phyloP scores from a whole-genome alignment of 1,284 basidiomycete genomes.

The Nidula niveotomentosa region DNA sequence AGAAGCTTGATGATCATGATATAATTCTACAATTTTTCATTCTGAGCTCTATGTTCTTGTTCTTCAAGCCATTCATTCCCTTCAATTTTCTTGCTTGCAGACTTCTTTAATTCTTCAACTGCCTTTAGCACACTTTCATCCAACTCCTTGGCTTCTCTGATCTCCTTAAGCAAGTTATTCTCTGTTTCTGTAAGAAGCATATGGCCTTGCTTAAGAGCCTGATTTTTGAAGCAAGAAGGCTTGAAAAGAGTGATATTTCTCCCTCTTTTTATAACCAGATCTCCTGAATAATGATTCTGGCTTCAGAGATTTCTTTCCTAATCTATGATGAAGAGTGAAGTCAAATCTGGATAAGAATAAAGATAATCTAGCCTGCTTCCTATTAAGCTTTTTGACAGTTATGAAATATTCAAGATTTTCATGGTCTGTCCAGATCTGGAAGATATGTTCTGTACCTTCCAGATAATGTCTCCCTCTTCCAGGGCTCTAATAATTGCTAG shows the following conservation, averaged over 20 bases:
- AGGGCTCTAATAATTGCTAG: slow-evolving; percentile 35
- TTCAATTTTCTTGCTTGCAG: background rate
- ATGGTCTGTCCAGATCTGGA: slow-evolving; percentile 39
- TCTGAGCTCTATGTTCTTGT: slow-evolving; percentile 10
- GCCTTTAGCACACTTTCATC: slow-evolving; percentile 8
- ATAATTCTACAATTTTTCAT: slow-evolving; percentile 15
- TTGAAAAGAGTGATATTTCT: slow-evolving; percentile 21
- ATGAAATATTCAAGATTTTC: slow-evolving; percentile 41
- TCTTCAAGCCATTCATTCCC: slow-evolving; percentile 7
- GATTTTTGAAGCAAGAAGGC: background rate
- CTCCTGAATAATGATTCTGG: slow-evolving; percentile 39
- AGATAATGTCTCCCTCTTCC: slow-evolving; percentile 35
- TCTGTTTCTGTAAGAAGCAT: slow-evolving; percentile 2
- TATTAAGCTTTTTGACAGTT: slow-evolving; percentile 28
- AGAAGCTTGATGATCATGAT: slow-evolving; percentile 25
- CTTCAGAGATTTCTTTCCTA: slow-evolving; percentile 28
- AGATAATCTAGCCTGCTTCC: slow-evolving; percentile 39
- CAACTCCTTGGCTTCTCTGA: slow-evolving; percentile 2
- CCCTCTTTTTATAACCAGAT: slow-evolving; percentile 27
- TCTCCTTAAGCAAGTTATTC: slow-evolving; percentile 10
- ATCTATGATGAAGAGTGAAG: slow-evolving; percentile 34
- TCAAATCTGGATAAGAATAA: slow-evolving; percentile 30
- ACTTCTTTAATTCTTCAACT: slow-evolving; percentile 7
- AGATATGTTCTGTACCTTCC: slow-evolving; percentile 14
- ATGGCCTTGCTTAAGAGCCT: background rate